Conservation (phyloP, 352 stramenopile species). For the Globisporangium abappressorium region DNA sequence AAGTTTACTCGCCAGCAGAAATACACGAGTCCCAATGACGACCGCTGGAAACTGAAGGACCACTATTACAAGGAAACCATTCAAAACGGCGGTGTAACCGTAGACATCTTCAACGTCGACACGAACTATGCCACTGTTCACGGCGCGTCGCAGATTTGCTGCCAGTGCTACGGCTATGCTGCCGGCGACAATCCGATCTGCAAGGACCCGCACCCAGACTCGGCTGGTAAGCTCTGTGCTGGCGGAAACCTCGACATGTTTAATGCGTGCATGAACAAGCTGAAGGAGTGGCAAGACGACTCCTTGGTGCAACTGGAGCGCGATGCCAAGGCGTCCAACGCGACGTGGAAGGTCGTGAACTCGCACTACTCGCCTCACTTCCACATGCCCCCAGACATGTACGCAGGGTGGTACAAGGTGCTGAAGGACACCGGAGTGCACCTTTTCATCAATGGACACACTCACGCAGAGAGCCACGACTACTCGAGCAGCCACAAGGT, state of each 20-base stretch:
- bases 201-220: constrained; percentile 39
- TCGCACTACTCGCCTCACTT: constrained; percentile 70
- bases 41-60: constrained; percentile 65
- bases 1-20: constrained; percentile 59
- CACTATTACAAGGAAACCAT: constrained; percentile 72
- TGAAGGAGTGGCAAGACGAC: constrained; percentile 52
- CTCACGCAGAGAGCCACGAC: constrained; percentile 64
- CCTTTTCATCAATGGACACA: constrained; percentile 70
- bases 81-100: constrained; percentile 36
- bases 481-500: constrained; percentile 55
- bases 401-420: constrained; percentile 52
- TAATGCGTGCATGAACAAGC: constrained; percentile 51
- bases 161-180: constrained; percentile 69
- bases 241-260: constrained; percentile 54
- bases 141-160: constrained; percentile 63
- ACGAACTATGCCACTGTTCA: constrained; percentile 65
- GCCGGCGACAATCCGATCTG: constrained; percentile 29
- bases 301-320: constrained; percentile 43
- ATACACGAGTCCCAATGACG: constrained; percentile 71
- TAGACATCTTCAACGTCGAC: constrained; percentile 77
- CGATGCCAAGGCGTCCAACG: constrained; percentile 48
- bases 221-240: constrained; percentile 37
- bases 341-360: constrained; percentile 70
- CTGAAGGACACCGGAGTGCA: constrained; percentile 44
- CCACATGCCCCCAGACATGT: constrained; percentile 60